These are phyloP conservation scores for Hortaea werneckii DNA, from an alignment of 2,329 filamentous ascomycete genomes.

Conservation along the genomic window DNA sequence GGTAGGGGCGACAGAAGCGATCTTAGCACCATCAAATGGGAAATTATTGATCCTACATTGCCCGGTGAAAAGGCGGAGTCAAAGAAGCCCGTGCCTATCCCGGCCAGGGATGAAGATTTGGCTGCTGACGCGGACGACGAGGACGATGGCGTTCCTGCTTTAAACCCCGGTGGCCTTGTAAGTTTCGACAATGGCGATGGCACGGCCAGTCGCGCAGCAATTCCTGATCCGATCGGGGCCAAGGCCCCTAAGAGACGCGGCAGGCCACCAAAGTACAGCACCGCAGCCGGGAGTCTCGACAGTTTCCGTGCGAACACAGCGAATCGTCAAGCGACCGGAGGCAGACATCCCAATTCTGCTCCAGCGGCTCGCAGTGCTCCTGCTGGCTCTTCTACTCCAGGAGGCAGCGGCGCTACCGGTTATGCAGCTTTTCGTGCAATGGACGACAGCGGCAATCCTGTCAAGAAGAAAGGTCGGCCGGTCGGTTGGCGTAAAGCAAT, in stretches of 20 bases:
- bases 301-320: too few relatives aligned
- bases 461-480: conserved; percentile 38
- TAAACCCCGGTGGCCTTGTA: background rate
- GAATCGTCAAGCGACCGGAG: too few relatives aligned
- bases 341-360: background rate
- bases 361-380: background rate
- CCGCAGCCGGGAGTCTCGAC: conserved; percentile 8
- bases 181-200: conserved; percentile 2
- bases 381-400: background rate
- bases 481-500: conserved; percentile 41
- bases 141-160: conserved; percentile 5
- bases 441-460: conserved; percentile 23
- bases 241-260: conserved; percentile 18
- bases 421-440: conserved; percentile 34
- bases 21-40: conserved; percentile 51
- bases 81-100: conserved; percentile 4
- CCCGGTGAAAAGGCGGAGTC: conserved; percentile 21
- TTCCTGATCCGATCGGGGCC: conserved; percentile 1
- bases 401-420: conserved; percentile 19
- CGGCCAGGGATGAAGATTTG: conserved; percentile 2
- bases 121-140: conserved; percentile 5
- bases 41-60: conserved; percentile 48
- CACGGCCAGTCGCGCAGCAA: conserved; percentile 7
- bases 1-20: conserved; percentile 32
- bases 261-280: conserved; percentile 26